A percentile compares a stretch with the other conserved stretches of the same genome.
Evolutionary conservation across 208 protist species (phyloP).

Genomic region (Trypanosoma avium): DNA sequence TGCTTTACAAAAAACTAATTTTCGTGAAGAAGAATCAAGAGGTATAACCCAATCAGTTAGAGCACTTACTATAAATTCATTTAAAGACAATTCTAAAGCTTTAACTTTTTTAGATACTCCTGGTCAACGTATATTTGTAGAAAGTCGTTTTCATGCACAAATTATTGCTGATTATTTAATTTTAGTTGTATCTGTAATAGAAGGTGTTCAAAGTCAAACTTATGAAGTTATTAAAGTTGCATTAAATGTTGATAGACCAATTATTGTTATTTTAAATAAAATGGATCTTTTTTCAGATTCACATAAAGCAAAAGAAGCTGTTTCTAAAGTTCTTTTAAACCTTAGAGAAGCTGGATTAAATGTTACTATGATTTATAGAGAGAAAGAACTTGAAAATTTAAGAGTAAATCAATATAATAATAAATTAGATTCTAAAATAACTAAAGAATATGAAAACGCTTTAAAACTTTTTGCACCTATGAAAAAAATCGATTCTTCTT

Average conservation of each 20-base stretch:
- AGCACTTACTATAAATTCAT: conserved; percentile 54
- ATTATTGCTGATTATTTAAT: conserved; percentile 68
- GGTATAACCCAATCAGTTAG: conserved; percentile 81
- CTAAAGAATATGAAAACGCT: neutral
- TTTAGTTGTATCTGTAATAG: conserved; percentile 78
- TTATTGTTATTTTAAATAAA: conserved; percentile 89
- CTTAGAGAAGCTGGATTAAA: conserved; percentile 66
- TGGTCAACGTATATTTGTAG: conserved; percentile 81
- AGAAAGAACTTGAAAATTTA: conserved; percentile 36
- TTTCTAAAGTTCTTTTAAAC: conserved; percentile 43
- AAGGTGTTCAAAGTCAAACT: conserved; percentile 84
- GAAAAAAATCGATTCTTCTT: conserved; percentile 65
- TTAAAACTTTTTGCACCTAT: conserved; percentile 59
- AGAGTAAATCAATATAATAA: neutral
- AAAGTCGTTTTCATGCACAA: conserved; percentile 77
- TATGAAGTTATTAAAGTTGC: conserved; percentile 85
- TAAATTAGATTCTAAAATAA: neutral
- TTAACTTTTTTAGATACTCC: conserved; percentile 92
- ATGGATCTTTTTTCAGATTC: conserved; percentile 76
- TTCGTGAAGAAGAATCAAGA: conserved; percentile 58
- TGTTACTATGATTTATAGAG: conserved; percentile 52
- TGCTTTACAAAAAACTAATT: conserved; percentile 51
- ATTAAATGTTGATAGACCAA: conserved; percentile 80
- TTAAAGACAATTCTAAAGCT: conserved; percentile 11
- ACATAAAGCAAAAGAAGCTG: conserved; percentile 36